Conservation (phyloP, 108 stramenopile species). For the Nitzschia sp. region DNA sequence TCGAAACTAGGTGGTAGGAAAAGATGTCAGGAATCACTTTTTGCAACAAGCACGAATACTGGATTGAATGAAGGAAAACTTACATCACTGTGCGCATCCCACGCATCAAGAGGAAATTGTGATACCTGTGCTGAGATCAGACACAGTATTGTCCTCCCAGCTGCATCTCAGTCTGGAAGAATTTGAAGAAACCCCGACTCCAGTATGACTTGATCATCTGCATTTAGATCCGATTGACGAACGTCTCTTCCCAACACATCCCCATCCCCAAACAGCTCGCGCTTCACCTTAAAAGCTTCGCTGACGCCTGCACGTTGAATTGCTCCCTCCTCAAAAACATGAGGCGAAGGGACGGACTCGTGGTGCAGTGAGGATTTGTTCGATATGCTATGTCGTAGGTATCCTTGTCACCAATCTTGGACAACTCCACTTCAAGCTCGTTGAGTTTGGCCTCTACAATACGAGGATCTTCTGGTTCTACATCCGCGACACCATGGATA, state of each 20-base stretch:
- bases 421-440: constrained; percentile 8
- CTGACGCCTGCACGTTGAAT: constrained; percentile 30
- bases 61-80: background rate
- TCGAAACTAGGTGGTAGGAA: background rate
- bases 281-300: constrained; percentile 35
- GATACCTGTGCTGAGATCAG: constrained; percentile 6
- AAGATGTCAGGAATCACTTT: background rate
- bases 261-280: constrained; percentile 26
- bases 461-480: constrained; percentile 4
- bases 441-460: constrained; percentile 8
- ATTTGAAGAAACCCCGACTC: constrained; percentile 20
- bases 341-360: constrained; percentile 28
- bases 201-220: background rate
- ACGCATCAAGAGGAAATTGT: background rate
- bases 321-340: constrained; percentile 43
- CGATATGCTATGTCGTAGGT: constrained; percentile 16
- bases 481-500: constrained; percentile 24
- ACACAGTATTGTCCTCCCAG: constrained; percentile 16
- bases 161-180: constrained; percentile 21
- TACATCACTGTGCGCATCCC: constrained; percentile 3
- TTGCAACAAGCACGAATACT: background rate
- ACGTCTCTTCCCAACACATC: constrained; percentile 27
- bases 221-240: constrained; percentile 13
- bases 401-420: background rate
- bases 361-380: constrained; percentile 22